Percentiles rank a stretch among this genome's conserved stretches.
Conservation (phyloP, 2,329 filamentous ascomycete genomes). For the Xylariaceae sp. region DNA sequence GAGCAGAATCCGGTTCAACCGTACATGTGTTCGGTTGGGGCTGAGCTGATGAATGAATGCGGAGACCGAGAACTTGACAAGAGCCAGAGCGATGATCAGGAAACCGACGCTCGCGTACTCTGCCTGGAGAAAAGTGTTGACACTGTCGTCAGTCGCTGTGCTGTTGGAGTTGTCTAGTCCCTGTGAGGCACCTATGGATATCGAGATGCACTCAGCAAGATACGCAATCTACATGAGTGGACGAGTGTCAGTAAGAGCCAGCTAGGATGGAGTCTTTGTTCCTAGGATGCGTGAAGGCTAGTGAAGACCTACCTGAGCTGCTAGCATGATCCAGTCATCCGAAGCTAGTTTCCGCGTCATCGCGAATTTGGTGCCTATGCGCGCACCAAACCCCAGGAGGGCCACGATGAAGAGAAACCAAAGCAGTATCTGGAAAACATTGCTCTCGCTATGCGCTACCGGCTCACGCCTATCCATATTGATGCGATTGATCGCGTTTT, state of each 20-base stretch:
- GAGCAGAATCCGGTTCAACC: slow-evolving; percentile 13
- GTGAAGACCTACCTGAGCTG: slow-evolving; percentile 16
- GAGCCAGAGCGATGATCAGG: slow-evolving; percentile 16
- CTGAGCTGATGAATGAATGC: slow-evolving; percentile 19
- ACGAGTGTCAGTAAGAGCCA: background rate
- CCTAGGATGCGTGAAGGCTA: no score
- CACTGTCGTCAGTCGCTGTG: slow-evolving; percentile 8
- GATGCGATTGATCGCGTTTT: slow-evolving; percentile 1
- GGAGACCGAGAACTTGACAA: slow-evolving; percentile 23
- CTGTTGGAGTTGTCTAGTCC: slow-evolving; percentile 17
- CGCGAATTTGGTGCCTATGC: slow-evolving; percentile 18
- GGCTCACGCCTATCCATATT: slow-evolving; percentile 6
- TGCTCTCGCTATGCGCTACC: slow-evolving; percentile 9
- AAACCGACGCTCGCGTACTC: slow-evolving; percentile 21
- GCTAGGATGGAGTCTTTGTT: background rate
- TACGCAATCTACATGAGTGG: slow-evolving; percentile 13
- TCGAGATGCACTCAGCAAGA: slow-evolving; percentile 21
- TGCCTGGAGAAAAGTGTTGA: slow-evolving; percentile 17
- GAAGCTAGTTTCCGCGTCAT: slow-evolving; percentile 15
- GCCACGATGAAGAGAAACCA: slow-evolving; percentile 21
- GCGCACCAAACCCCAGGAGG: slow-evolving; percentile 12
- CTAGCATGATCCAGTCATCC: slow-evolving; percentile 22
- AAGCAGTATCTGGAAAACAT: slow-evolving; percentile 16
- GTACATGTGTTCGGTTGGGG: slow-evolving; percentile 12
- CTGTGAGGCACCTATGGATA: slow-evolving; percentile 18